Evolutionary conservation across 169 alveolate species (phyloP).

Genomic region (Plasmodium vinckei): DNA sequence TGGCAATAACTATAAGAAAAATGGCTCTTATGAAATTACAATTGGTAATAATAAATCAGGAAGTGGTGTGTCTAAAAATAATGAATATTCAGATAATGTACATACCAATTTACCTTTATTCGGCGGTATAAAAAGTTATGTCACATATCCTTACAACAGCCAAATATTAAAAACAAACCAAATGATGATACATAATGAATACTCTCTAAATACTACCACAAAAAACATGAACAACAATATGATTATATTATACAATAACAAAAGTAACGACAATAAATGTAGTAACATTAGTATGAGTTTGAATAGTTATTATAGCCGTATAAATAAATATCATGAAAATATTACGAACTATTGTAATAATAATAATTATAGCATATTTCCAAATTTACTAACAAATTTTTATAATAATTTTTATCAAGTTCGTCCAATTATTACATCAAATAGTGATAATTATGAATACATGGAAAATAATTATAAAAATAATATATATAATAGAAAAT

Average conservation of each 20-base stretch:
- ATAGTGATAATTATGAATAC: constrained; percentile 10
- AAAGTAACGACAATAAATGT: too few relatives aligned
- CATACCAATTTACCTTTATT: too few relatives aligned
- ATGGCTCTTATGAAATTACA: neutral
- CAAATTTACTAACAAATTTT: neutral
- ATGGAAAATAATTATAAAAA: neutral
- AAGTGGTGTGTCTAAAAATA: constrained; percentile 2
- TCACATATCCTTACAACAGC: constrained; percentile 1
- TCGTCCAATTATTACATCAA: neutral
- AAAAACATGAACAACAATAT: too few relatives aligned
- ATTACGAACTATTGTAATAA: constrained; percentile 3
- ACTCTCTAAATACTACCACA: too few relatives aligned
- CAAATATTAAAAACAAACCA: neutral
- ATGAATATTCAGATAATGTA: neutral
- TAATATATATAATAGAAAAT: neutral
- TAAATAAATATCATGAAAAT: constrained; percentile 3
- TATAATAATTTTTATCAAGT: constrained; percentile 5
- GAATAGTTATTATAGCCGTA: too few relatives aligned
- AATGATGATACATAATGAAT: neutral
- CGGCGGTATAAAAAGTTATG: neutral
- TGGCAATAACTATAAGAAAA: neutral
- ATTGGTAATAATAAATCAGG: neutral
- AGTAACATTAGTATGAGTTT: too few relatives aligned
- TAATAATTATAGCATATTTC: neutral
- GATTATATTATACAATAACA: too few relatives aligned